phyloP scores from a whole-genome alignment of 345 rosid species.

The Linum tenue region DNA sequence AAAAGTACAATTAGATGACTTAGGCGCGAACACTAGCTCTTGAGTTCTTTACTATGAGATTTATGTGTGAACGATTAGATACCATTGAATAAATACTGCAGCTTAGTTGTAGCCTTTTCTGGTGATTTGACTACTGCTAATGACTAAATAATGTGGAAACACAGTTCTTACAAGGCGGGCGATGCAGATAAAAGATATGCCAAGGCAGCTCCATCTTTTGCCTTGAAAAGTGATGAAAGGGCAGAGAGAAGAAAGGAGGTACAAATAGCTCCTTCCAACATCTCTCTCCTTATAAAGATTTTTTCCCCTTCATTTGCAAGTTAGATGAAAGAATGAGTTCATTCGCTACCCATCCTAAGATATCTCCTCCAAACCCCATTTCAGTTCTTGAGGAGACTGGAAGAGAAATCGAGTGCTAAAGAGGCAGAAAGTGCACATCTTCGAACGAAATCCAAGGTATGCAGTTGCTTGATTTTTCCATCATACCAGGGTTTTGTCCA shows the following conservation, averaged over 20 bases:
- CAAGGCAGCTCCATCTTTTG: constrained; percentile 35
- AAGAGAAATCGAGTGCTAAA: constrained; percentile 28
- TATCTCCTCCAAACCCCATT: constrained; percentile 9
- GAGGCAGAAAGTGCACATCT: constrained; percentile 22
- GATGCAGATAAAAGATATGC: constrained; percentile 36
- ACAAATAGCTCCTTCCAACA: constrained; percentile 5
- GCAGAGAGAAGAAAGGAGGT: constrained; percentile 40
- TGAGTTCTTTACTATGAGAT: no score
- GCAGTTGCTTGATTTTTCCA: background rate
- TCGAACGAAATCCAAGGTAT: constrained; percentile 43
- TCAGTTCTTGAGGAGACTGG: constrained; percentile 35
- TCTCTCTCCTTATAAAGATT: background rate
- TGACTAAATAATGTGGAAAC: constrained; percentile 5
- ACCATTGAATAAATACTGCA: background rate
- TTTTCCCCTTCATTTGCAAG: constrained; percentile 2
- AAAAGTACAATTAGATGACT: background rate
- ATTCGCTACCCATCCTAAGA: constrained; percentile 3
- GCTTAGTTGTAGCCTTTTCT: background rate
- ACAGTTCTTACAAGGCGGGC: constrained; percentile 29
- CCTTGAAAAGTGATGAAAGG: constrained; percentile 30
- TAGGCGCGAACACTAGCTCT: no score
- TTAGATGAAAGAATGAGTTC: background rate
- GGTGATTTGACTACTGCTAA: constrained; percentile 6
- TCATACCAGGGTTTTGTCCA: background rate
- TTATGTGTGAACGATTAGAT: background rate